Conservation (phyloP, 2,329 filamentous ascomycete species). For the Aspergillus sp. region DNA sequence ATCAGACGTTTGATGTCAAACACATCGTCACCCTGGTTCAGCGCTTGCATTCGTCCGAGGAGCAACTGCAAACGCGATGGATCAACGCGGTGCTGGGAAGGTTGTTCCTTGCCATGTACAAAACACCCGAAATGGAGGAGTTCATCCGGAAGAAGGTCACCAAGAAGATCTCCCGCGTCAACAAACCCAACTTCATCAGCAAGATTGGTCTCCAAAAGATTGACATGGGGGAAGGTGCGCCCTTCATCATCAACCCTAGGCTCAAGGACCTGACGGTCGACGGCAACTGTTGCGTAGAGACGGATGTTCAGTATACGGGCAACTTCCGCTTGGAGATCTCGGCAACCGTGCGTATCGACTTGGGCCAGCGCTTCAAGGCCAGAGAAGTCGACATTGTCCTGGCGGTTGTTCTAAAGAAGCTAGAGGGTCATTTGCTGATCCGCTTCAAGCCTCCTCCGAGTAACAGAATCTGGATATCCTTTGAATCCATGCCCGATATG, state of each 20-base stretch:
- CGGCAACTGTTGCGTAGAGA: slow-evolving; percentile 83
- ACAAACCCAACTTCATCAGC: slow-evolving; percentile 86
- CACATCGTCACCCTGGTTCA: slow-evolving; percentile 90
- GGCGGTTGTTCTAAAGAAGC: slow-evolving; percentile 77
- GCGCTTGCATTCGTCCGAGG: slow-evolving; percentile 84
- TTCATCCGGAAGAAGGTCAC: slow-evolving; percentile 82
- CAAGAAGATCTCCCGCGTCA: slow-evolving; percentile 93
- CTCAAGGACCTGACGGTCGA: slow-evolving; percentile 88
- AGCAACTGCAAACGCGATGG: slow-evolving; percentile 88
- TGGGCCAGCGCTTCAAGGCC: slow-evolving; percentile 84
- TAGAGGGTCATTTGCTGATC: slow-evolving; percentile 82
- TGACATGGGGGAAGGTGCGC: slow-evolving; percentile 81
- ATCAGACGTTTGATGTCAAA: slow-evolving; percentile 76
- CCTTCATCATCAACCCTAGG: slow-evolving; percentile 83
- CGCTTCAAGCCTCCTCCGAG: slow-evolving; percentile 93
- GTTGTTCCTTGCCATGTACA: slow-evolving; percentile 84
- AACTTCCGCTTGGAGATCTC: slow-evolving; percentile 88
- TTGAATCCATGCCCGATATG: slow-evolving; percentile 90
- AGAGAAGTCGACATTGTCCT: slow-evolving; percentile 87
- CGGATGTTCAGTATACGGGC: slow-evolving; percentile 84
- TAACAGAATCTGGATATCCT: slow-evolving; percentile 94
- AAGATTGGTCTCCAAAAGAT: slow-evolving; percentile 80
- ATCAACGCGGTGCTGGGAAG: slow-evolving; percentile 88
- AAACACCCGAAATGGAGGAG: slow-evolving; percentile 76
- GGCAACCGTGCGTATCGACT: slow-evolving; percentile 87